A percentile compares a stretch with the other conserved stretches of the same genome.
Evolutionary conservation across 345 rosid species (phyloP).

Genomic region (Limnanthes douglasii): DNA sequence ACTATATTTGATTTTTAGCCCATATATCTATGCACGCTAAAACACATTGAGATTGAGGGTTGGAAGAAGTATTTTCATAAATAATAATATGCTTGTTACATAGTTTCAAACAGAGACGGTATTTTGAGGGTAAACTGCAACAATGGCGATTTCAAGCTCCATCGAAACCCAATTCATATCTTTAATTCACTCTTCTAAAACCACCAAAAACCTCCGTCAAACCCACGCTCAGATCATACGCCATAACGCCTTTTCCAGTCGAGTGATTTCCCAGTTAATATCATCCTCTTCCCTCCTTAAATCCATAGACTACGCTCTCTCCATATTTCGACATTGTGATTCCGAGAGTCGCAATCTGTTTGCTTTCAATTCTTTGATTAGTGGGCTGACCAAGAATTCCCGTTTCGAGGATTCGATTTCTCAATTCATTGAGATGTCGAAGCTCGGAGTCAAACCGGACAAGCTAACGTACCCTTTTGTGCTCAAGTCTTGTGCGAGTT

Average conservation of each 20-base stretch:
- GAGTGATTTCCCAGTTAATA: slow-evolving; percentile 30
- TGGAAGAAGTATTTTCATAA: too few species aligned
- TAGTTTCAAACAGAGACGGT: too few species aligned
- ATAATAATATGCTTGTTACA: too few species aligned
- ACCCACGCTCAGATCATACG: slow-evolving; percentile 44
- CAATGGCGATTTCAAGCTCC: too few species aligned
- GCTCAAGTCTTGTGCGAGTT: slow-evolving; percentile 22
- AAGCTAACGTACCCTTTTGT: slow-evolving; percentile 41
- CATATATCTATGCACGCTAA: too few species aligned
- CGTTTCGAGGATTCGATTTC: slow-evolving; percentile 16
- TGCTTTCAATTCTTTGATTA: slow-evolving; percentile 41
- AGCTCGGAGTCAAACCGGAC: slow-evolving; percentile 26
- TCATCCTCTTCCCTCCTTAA: slow-evolving; percentile 30
- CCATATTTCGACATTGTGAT: slow-evolving; percentile 20
- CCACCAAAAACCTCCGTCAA: slow-evolving; percentile 26
- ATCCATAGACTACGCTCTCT: slow-evolving; percentile 22
- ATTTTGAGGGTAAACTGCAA: too few species aligned
- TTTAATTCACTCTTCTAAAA: slow-evolving; percentile 27
- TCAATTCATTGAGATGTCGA: slow-evolving; percentile 35
- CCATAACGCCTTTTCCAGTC: slow-evolving; percentile 19
- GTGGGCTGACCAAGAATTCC: slow-evolving; percentile 29
- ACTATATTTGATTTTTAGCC: too few species aligned
- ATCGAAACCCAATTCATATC: slow-evolving; percentile 23
- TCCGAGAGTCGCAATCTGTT: slow-evolving; percentile 30
- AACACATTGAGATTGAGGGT: too few species aligned